Conservation (phyloP, 768 basidiomycete species). For the Boletus rex-veris region DNA sequence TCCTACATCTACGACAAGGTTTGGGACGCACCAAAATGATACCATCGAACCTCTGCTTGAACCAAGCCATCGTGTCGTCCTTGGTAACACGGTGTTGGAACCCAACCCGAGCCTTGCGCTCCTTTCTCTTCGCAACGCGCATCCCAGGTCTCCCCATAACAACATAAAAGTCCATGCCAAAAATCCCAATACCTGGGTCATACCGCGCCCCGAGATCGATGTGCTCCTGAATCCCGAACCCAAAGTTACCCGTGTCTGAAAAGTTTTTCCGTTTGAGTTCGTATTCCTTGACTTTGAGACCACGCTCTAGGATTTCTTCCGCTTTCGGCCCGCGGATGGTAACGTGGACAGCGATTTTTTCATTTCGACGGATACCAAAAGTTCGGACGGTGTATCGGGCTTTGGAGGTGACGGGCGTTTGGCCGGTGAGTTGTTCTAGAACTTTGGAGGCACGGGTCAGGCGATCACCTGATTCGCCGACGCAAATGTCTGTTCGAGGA, state of each 20-base stretch:
- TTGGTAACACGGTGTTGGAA: conserved; percentile 88
- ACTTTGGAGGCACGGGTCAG: conserved; percentile 99
- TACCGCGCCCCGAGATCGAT: conserved; percentile 99
- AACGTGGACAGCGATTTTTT: conserved; percentile 98
- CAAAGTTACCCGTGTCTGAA: conserved; percentile 98
- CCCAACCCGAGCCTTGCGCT: conserved; percentile 83
- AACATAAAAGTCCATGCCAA: conserved; percentile 99
- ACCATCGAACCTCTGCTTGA: conserved; percentile 99
- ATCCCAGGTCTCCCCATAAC: conserved; percentile 96
- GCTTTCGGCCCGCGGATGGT: conserved; percentile 99
- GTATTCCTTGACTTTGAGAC: conserved; percentile 99
- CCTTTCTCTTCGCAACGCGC: conserved; percentile 88
- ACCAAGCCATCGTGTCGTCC: conserved; percentile 97
- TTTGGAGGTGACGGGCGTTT: conserved; percentile 99
- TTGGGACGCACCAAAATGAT: conserved; percentile 77
- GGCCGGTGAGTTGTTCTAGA: conserved; percentile 97
- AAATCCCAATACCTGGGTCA: conserved; percentile 98
- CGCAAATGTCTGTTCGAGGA: conserved; percentile 82
- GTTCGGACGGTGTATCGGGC: conserved; percentile 99
- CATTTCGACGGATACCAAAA: conserved; percentile 99
- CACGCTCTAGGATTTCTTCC: conserved; percentile 98
- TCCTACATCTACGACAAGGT: background rate
- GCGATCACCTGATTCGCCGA: conserved; percentile 99
- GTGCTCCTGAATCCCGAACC: conserved; percentile 98
- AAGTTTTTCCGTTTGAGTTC: conserved; percentile 97